phyloP scores from a whole-genome alignment of 1,139 yeast genomes.

The Magnusiomyces fungicola region DNA sequence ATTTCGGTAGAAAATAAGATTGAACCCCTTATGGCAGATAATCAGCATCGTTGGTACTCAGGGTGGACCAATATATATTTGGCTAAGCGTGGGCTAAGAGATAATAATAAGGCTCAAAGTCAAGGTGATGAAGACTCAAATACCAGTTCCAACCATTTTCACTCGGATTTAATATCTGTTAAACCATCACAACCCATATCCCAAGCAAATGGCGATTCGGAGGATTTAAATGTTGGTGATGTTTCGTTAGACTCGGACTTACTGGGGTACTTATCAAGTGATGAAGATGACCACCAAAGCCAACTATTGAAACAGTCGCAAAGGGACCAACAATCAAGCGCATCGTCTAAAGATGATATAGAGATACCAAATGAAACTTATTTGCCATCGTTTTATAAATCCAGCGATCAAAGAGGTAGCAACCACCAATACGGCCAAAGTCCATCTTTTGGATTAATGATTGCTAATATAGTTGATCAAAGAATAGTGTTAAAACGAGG shows the following conservation, averaged over 20 bases:
- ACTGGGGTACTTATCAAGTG: no score
- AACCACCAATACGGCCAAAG: constrained; percentile 20
- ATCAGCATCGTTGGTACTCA: constrained; percentile 62
- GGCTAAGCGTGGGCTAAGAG: background rate
- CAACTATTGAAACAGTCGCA: no score
- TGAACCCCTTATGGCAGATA: constrained; percentile 38
- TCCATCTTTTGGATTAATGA: constrained; percentile 40
- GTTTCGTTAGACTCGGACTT: no score
- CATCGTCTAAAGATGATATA: background rate
- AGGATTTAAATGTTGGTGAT: no score
- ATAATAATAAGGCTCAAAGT: no score
- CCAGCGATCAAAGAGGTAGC: background rate
- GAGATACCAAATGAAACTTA: background rate
- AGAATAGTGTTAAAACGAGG: constrained; percentile 36
- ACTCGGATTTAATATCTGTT: no score
- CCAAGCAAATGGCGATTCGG: no score
- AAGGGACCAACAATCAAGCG: no score
- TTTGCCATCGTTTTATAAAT: background rate
- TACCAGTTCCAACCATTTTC: no score
- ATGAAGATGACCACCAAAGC: no score
- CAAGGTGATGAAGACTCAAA: no score
- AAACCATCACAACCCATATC: no score
- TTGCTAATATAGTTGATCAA: constrained; percentile 38
- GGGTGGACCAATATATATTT: constrained; percentile 55
- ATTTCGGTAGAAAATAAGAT: background rate